Conservation (phyloP, 495 filamentous ascomycete genomes). For the Aeminium ludgeri region DNA sequence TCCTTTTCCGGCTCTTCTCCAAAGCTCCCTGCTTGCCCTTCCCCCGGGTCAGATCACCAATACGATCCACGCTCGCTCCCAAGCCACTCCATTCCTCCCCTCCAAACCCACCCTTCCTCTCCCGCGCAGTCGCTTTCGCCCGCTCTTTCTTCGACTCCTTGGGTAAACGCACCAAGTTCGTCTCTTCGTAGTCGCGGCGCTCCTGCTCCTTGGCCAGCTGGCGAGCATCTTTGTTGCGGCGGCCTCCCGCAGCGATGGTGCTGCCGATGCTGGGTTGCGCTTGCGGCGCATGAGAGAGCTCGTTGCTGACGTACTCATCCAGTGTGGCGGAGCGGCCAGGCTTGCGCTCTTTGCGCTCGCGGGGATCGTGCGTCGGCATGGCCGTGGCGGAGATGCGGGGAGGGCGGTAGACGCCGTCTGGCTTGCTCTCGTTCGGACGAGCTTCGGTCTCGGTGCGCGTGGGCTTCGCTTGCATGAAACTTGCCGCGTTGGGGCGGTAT, state of each 20-base stretch:
- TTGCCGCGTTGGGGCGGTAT: constrained; percentile 23
- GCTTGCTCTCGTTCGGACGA: constrained; percentile 59
- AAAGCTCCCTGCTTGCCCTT: constrained; percentile 11
- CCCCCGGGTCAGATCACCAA: constrained; percentile 28
- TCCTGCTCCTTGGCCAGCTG: constrained; percentile 10
- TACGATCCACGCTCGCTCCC: constrained; percentile 53
- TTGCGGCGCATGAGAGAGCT: constrained; percentile 57
- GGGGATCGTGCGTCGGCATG: constrained; percentile 49
- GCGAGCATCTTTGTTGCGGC: constrained; percentile 6
- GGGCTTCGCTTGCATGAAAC: constrained; percentile 1
- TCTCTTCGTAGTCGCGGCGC: constrained; percentile 51
- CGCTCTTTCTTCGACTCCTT: constrained; percentile 73
- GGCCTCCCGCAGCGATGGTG: constrained; percentile 19
- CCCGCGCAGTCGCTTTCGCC: constrained; percentile 47
- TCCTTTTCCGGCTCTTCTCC: constrained; percentile 16
- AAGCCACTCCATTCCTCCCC: constrained; percentile 54
- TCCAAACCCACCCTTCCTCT: constrained; percentile 30
- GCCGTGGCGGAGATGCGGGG: constrained; percentile 52
- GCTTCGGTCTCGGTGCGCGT: constrained; percentile 46
- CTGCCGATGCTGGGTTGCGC: constrained; percentile 53
- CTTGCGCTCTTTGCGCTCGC: constrained; percentile 29
- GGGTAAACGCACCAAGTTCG: constrained; percentile 63
- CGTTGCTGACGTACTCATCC: constrained; percentile 63
- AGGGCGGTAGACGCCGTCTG: constrained; percentile 38
- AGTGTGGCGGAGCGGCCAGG: constrained; percentile 62